Percentiles rank a stretch among this genome's conserved stretches.
Evolutionary conservation across 2,329 filamentous ascomycete genomes (phyloP).

Genomic region (Neoascochyta sp.): DNA sequence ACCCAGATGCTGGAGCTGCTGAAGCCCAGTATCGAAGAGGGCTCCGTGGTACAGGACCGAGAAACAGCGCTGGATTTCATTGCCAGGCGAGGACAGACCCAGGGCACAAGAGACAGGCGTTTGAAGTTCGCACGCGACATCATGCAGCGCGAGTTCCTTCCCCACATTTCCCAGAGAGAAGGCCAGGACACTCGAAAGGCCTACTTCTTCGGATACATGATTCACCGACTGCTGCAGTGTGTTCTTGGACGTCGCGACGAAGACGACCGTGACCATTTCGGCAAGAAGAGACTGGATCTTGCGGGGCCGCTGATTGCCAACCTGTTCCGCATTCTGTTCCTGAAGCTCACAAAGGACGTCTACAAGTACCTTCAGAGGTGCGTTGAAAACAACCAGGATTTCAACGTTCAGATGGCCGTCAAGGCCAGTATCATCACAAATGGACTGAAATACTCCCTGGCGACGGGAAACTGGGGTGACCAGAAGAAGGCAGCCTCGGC

Average conservation of each 20-base stretch:
- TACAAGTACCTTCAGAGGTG: slow-evolving; percentile 88
- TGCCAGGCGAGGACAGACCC: slow-evolving; percentile 79
- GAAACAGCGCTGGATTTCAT: slow-evolving; percentile 95
- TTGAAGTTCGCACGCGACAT: slow-evolving; percentile 90
- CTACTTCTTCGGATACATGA: slow-evolving; percentile 98
- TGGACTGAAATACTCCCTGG: slow-evolving; percentile 92
- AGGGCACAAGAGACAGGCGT: slow-evolving; percentile 78
- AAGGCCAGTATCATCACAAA: slow-evolving; percentile 90
- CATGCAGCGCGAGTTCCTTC: slow-evolving; percentile 92
- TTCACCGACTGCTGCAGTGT: slow-evolving; percentile 90
- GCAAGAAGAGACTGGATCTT: slow-evolving; percentile 95
- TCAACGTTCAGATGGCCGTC: slow-evolving; percentile 85
- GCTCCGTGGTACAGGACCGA: slow-evolving; percentile 91
- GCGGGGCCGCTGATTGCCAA: slow-evolving; percentile 94
- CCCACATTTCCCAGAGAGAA: slow-evolving; percentile 92
- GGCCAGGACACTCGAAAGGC: slow-evolving; percentile 95
- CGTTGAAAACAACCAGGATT: slow-evolving; percentile 82
- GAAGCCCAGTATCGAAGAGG: slow-evolving; percentile 94
- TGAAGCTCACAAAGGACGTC: slow-evolving; percentile 86
- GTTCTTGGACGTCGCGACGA: slow-evolving; percentile 88
- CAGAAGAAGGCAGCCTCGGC: slow-evolving; percentile 97
- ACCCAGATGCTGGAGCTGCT: slow-evolving; percentile 97
- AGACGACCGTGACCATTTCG: slow-evolving; percentile 97
- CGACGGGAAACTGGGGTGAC: slow-evolving; percentile 98
- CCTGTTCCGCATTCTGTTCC: slow-evolving; percentile 87